A percentile compares a stretch with the other conserved stretches of the same genome.
Conservation (phyloP, 345 rosid genomes). For the Nasturtium officinale region DNA sequence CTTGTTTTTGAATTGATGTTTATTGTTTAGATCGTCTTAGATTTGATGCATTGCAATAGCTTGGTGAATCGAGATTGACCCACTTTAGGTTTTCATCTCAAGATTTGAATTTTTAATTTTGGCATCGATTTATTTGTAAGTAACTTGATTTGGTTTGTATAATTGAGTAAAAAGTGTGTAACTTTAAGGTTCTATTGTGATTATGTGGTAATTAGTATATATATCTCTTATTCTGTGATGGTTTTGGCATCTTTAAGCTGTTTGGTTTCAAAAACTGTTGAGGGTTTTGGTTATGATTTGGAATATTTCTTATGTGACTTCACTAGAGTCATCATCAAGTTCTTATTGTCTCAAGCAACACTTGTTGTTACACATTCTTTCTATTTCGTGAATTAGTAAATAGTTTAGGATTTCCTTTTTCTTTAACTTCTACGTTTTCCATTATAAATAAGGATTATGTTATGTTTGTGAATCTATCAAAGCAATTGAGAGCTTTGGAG, state of each 20-base stretch:
- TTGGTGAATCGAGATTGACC: slow-evolving; percentile 23
- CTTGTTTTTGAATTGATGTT: not conserved
- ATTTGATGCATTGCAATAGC: slow-evolving; percentile 25
- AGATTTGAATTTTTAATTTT: slow-evolving; percentile 17
- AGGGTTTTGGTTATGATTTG: not conserved
- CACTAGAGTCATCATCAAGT: not conserved
- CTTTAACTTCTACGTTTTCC: not conserved
- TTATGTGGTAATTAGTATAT: not conserved
- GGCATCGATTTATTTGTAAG: slow-evolving; percentile 18
- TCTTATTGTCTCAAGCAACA: not conserved
- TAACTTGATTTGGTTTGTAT: slow-evolving; percentile 21
- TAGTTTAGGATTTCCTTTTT: not conserved
- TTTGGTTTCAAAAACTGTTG: not conserved
- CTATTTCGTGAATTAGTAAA: not conserved
- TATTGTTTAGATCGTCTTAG: slow-evolving; percentile 27
- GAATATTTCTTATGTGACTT: not conserved
- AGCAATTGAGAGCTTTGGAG: not conserved
- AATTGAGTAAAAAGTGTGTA: not conserved
- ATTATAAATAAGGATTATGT: not conserved
- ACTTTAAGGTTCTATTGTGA: not conserved
- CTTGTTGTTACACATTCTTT: not conserved
- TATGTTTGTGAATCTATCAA: not conserved
- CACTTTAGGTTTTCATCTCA: slow-evolving; percentile 22
- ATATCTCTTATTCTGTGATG: not conserved
- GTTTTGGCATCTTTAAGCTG: not conserved